Evolutionary conservation across 352 stramenopile species (phyloP).

Genomic region (Pythium dissotocum): DNA sequence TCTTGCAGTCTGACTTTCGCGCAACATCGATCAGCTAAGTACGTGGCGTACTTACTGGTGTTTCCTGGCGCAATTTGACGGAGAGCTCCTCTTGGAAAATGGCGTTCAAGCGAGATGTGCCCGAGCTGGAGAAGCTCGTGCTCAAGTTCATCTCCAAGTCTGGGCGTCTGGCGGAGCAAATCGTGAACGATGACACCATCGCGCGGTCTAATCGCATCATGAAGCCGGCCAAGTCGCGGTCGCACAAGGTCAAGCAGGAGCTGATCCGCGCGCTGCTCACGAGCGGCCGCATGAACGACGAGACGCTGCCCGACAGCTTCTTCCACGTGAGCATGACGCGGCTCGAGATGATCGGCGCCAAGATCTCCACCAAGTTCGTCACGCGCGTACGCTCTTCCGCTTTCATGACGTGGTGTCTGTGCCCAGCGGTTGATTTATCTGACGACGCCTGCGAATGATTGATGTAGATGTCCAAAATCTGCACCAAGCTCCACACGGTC

Average conservation of each 20-base stretch:
- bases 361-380: slow-evolving; percentile 80
- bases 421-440: background rate
- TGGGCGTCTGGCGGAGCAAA: slow-evolving; percentile 51
- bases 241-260: slow-evolving; percentile 88
- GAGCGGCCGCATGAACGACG: slow-evolving; percentile 73
- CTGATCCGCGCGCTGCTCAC: slow-evolving; percentile 76
- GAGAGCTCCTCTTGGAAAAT: slow-evolving; percentile 33
- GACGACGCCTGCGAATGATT: background rate
- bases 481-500: slow-evolving; percentile 82
- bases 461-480: slow-evolving; percentile 71
- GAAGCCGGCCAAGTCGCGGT: slow-evolving; percentile 74
- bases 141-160: slow-evolving; percentile 91
- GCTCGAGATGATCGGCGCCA: slow-evolving; percentile 82
- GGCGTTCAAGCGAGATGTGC: slow-evolving; percentile 87
- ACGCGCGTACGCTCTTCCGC: slow-evolving; percentile 42
- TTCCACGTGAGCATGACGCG: slow-evolving; percentile 88
- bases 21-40: slow-evolving; percentile 12
- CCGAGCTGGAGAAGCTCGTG: slow-evolving; percentile 81
- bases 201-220: slow-evolving; percentile 68
- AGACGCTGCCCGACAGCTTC: slow-evolving; percentile 80
- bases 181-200: slow-evolving; percentile 74
- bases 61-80: slow-evolving; percentile 1
- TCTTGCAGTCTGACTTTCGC: slow-evolving; percentile 3
- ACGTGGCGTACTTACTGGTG: slow-evolving; percentile 6
- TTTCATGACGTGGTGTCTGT: background rate